phyloP scores from a whole-genome alignment of 2,329 filamentous ascomycete species.

The Davidsoniella australis region DNA sequence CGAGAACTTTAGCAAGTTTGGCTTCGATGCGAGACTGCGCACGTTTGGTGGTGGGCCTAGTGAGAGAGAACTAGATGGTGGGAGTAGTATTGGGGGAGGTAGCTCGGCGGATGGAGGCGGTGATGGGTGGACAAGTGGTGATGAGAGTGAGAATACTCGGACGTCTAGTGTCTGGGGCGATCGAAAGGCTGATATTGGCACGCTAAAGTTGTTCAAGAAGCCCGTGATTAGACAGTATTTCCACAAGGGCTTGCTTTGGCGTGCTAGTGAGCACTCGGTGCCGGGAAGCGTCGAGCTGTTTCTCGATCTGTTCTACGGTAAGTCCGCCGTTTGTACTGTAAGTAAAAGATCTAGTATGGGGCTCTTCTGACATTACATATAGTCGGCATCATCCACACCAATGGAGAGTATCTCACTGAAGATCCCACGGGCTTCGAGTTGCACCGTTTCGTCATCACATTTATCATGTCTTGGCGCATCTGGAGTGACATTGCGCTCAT shows the following conservation, averaged over 20 bases:
- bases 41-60: slow-evolving; percentile 22
- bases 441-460: slow-evolving; percentile 42
- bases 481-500: slow-evolving; percentile 42
- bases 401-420: slow-evolving; percentile 43
- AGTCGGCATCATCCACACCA: slow-evolving; percentile 46
- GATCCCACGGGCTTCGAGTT: slow-evolving; percentile 35
- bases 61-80: slow-evolving; percentile 6
- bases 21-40: slow-evolving; percentile 40
- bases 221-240: slow-evolving; percentile 49
- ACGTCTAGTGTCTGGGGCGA: slow-evolving; percentile 14
- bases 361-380: not conserved
- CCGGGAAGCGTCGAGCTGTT: slow-evolving; percentile 49
- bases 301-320: slow-evolving; percentile 18
- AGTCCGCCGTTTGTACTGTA: slow-evolving; percentile 25
- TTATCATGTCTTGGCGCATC: slow-evolving; percentile 46
- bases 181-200: slow-evolving; percentile 19
- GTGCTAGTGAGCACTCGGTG: slow-evolving; percentile 39
- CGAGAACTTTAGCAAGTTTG: slow-evolving; percentile 43
- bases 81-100: slow-evolving; percentile 14
- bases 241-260: slow-evolving; percentile 46
- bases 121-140: slow-evolving; percentile 16
- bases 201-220: slow-evolving; percentile 34
- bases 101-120: slow-evolving; percentile 11
- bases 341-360: slow-evolving; percentile 27
- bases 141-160: slow-evolving; percentile 21